Evolutionary conservation across 345 rosid species (phyloP), one percentile per base, ranked within the genome.

Genomic region (Acer campestre): DNA sequence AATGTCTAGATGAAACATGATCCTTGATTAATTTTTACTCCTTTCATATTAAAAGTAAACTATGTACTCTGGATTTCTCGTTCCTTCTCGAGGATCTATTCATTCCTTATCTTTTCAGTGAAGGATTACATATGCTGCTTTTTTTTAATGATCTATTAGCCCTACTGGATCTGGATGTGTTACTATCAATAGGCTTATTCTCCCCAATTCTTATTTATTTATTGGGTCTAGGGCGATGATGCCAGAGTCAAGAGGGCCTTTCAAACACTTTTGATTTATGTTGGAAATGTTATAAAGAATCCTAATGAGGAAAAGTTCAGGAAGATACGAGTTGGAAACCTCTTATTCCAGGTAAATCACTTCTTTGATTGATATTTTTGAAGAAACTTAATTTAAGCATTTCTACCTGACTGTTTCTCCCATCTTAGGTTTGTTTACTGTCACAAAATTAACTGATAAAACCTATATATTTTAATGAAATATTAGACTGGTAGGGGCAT

Each of bases 271-370:
- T 76, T 93, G 70, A 71, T 80, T 22, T 88, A 87, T 81, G 86
- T 95, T 18, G 85, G 93, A 44, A 93, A 95, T 62, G 88, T 81
- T 16, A 86, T 84, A 6, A 90, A 79, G 80, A 84, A 83, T 66
- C 94, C 95, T 31, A 84, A 82, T 18, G 82, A 75, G 49, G 96
- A 93, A 56, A 95, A 87, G 80, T 93, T 82, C 87, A 88, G 89
- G 84, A 90, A 87, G 84, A 93, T 93, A 49, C 87, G 94, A 49
- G 46, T 92, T 9, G 63, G 84, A 23, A 93, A 95, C 78, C 90
- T 84, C 14, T 73, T 81, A 76, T 93, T 95, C 82, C 90, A 83
- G 85, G 91, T 86, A 81, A 75, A 72, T 1, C 29, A 12, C 68
- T 67, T 55, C 38, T 67, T 73, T 23, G 62, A 61, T 67, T 48